A percentile compares a stretch with the other conserved stretches of the same genome.
Conservation (phyloP, 2,329 filamentous ascomycete genomes). For the Purpureocillium lavendulum region DNA sequence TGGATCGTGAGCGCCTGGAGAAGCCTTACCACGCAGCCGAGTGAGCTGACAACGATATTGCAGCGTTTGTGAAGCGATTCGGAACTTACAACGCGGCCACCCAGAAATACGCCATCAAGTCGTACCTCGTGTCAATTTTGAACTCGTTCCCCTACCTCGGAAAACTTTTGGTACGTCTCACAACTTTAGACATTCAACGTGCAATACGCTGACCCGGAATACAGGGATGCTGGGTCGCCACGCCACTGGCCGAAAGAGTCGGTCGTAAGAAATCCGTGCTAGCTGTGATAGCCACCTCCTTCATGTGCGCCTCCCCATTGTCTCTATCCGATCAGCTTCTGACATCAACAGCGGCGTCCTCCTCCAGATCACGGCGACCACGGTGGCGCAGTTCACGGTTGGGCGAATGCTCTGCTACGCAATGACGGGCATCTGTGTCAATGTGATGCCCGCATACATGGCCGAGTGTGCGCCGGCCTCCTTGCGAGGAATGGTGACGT, state of each 20-base stretch:
- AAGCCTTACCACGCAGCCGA: too few relatives aligned
- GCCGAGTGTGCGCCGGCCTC: constrained; percentile 16
- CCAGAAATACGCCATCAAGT: too few relatives aligned
- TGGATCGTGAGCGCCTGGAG: too few relatives aligned
- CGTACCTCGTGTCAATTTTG: too few relatives aligned
- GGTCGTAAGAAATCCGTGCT: constrained; percentile 7
- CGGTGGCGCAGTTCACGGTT: constrained; percentile 19
- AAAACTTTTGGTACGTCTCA: too few relatives aligned
- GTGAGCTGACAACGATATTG: too few relatives aligned
- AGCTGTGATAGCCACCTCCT: constrained; percentile 4
- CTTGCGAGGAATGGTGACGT: constrained; percentile 18
- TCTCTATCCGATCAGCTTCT: constrained; percentile 1
- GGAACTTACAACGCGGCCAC: too few relatives aligned
- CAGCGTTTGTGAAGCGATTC: too few relatives aligned
- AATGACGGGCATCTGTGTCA: constrained; percentile 23
- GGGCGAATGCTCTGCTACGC: constrained; percentile 19
- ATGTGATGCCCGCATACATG: constrained; percentile 21
- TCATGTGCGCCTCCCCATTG: constrained; percentile 3
- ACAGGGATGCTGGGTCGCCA: too few relatives aligned
- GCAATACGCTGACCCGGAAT: background rate
- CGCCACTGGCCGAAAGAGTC: constrained; percentile 5
- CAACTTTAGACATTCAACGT: too few relatives aligned
- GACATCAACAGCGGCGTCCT: constrained; percentile 13
- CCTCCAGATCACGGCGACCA: constrained; percentile 18
- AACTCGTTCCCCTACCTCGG: too few relatives aligned